These are phyloP conservation scores for Claviceps sp. DNA, from an alignment of 2,329 filamentous ascomycete species.

Conservation along the genomic window DNA sequence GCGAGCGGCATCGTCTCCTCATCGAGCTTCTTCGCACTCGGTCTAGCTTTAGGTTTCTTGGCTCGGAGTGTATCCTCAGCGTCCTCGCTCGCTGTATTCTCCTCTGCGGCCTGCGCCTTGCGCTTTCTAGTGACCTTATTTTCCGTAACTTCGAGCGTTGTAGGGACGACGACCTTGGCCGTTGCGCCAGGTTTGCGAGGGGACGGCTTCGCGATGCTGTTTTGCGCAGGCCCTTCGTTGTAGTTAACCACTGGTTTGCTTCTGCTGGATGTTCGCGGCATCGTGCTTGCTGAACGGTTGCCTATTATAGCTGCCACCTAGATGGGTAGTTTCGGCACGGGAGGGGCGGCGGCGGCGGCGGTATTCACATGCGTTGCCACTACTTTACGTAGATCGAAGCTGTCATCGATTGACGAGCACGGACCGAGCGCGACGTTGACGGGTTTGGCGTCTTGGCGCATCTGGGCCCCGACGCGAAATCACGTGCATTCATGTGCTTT, in stretches of 20 bases:
- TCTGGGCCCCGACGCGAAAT: constrained; percentile 6
- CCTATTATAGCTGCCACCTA: no score
- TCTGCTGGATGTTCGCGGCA: constrained; percentile 22
- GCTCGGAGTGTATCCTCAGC: constrained; percentile 12
- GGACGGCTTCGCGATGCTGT: constrained; percentile 2
- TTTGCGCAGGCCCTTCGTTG: constrained; percentile 12
- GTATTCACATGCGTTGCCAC: no score
- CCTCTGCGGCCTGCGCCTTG: constrained; percentile 10
- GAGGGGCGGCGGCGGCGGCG: no score
- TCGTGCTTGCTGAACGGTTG: constrained; percentile 6
- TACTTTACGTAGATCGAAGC: neutral
- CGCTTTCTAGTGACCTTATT: constrained; percentile 7
- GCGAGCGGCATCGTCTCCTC: constrained; percentile 47
- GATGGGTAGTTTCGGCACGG: no score
- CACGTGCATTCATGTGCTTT: constrained; percentile 6
- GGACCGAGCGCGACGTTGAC: neutral
- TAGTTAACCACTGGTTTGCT: constrained; percentile 20
- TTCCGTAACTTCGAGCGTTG: neutral
- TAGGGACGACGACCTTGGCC: constrained; percentile 8
- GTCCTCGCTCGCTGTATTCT: constrained; percentile 9
- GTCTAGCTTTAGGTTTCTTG: constrained; percentile 28
- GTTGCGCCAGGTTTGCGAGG: constrained; percentile 8
- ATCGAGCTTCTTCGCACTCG: constrained; percentile 8
- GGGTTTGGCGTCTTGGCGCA: neutral
- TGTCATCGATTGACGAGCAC: neutral